A percentile compares a stretch with the other conserved stretches of the same genome.
These are phyloP conservation scores for Suhomyces anneliseae DNA, from an alignment of 1,139 yeast species.

Conservation along the genomic window DNA sequence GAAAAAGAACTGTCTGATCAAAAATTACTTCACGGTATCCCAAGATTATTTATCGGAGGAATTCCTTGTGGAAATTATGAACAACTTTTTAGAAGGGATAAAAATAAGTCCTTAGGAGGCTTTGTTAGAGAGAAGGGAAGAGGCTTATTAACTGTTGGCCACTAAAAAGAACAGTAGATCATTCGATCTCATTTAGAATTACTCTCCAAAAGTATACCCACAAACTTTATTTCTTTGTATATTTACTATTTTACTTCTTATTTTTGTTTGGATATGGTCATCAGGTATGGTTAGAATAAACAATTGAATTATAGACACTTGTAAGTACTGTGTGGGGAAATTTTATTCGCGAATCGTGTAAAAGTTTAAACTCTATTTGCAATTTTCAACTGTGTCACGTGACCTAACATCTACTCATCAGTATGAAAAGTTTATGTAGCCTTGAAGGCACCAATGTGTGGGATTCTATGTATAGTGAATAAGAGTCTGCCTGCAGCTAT, in stretches of 20 bases:
- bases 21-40: conserved; percentile 18
- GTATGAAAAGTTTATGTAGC: too few species aligned
- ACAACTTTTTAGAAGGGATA: conserved; percentile 23
- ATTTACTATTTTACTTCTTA: too few species aligned
- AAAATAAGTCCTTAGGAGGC: conserved; percentile 20
- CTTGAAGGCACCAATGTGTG: conserved; percentile 12
- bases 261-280: too few species aligned
- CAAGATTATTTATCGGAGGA: conserved; percentile 35
- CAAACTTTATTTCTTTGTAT: background rate
- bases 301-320: too few species aligned
- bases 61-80: conserved; percentile 29
- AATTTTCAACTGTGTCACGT: too few species aligned
- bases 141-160: conserved; percentile 27
- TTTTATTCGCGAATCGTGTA: too few species aligned
- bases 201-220: background rate
- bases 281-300: too few species aligned
- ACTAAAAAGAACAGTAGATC: background rate
- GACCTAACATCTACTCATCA: too few species aligned
- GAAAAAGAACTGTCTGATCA: conserved; percentile 2
- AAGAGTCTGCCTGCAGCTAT: background rate
- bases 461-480: conserved; percentile 12
- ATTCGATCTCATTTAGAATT: background rate
- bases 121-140: conserved; percentile 27
- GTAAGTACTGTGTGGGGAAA: too few species aligned
- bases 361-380: too few species aligned